A percentile compares a stretch with the other conserved stretches of the same genome.
Conservation (phyloP, 1,284 basidiomycete genomes). For the Gomphus sp. region DNA sequence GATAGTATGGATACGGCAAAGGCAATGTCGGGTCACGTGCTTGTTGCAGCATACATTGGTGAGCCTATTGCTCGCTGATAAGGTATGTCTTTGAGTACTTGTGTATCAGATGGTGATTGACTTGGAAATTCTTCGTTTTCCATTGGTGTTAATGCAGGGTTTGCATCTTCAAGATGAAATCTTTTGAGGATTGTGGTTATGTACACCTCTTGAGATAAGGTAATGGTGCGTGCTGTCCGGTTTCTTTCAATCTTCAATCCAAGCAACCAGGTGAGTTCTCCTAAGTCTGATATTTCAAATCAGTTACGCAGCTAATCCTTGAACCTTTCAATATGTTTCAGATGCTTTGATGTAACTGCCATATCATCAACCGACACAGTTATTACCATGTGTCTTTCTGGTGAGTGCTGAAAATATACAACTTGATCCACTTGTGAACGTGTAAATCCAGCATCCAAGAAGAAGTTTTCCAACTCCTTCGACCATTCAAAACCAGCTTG, state of each 20-base stretch:
- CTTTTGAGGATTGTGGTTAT: slow-evolving; percentile 16
- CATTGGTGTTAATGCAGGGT: slow-evolving; percentile 20
- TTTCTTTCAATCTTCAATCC: slow-evolving; percentile 9
- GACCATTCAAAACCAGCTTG: slow-evolving; percentile 23
- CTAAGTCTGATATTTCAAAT: slow-evolving; percentile 16
- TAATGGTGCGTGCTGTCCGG: slow-evolving; percentile 15
- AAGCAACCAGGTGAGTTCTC: slow-evolving; percentile 15
- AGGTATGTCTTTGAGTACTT: neutral
- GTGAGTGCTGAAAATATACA: slow-evolving; percentile 17
- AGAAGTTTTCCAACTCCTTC: slow-evolving; percentile 13
- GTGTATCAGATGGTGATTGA: neutral
- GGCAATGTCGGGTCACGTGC: slow-evolving; percentile 5
- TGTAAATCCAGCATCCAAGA: slow-evolving; percentile 14
- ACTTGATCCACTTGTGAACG: slow-evolving; percentile 15
- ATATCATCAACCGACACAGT: slow-evolving; percentile 20
- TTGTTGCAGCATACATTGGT: slow-evolving; percentile 21
- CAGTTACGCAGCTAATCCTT: slow-evolving; percentile 2
- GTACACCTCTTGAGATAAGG: slow-evolving; percentile 20
- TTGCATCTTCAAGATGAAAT: slow-evolving; percentile 16
- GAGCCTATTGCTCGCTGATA: slow-evolving; percentile 17
- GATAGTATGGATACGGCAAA: neutral
- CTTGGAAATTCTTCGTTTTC: slow-evolving; percentile 18
- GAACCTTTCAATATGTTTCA: neutral
- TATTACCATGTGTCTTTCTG: slow-evolving; percentile 15
- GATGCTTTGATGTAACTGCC: slow-evolving; percentile 2